These are phyloP conservation scores for Pinus albicaulis DNA, from an alignment of 75 land plant species.

Conservation along the genomic window DNA sequence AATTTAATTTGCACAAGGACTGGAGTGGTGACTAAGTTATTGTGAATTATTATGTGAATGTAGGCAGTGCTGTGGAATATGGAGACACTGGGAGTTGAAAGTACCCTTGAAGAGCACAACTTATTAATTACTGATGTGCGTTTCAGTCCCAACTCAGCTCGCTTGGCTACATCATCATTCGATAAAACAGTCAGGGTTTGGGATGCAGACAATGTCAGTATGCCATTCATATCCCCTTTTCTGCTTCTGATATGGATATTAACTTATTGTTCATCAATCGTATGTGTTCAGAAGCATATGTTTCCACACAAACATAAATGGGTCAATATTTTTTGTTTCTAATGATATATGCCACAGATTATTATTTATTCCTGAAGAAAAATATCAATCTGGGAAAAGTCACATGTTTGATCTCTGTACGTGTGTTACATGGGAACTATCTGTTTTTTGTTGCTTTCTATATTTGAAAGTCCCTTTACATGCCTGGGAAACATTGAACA, in stretches of 20 bases:
- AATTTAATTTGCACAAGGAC: neutral
- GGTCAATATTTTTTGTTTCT: neutral
- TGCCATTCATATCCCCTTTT: neutral
- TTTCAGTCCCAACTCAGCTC: constrained; percentile 77
- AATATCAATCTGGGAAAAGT: too few species aligned
- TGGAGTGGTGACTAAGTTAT: neutral
- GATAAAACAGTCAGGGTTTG: constrained; percentile 91
- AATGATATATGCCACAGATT: neutral
- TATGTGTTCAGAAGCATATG: neutral
- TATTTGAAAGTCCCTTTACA: constrained; percentile 44
- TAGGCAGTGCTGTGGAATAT: constrained; percentile 92
- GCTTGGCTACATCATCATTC: constrained; percentile 93
- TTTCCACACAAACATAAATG: neutral
- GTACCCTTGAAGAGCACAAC: constrained; percentile 81
- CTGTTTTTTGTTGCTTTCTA: constrained; percentile 29
- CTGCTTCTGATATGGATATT: neutral
- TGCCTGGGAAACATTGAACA: constrained; percentile 45
- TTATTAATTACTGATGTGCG: constrained; percentile 83
- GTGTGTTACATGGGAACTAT: too few species aligned
- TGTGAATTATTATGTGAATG: neutral
- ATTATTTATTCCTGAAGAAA: too few species aligned
- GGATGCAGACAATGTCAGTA: constrained; percentile 89
- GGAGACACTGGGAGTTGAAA: constrained; percentile 60
- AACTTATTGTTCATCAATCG: neutral
- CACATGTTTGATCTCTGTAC: too few species aligned